These are phyloP conservation scores for Sinapis alba DNA, from an alignment of 441 rosid genomes.

Conservation along the genomic window DNA sequence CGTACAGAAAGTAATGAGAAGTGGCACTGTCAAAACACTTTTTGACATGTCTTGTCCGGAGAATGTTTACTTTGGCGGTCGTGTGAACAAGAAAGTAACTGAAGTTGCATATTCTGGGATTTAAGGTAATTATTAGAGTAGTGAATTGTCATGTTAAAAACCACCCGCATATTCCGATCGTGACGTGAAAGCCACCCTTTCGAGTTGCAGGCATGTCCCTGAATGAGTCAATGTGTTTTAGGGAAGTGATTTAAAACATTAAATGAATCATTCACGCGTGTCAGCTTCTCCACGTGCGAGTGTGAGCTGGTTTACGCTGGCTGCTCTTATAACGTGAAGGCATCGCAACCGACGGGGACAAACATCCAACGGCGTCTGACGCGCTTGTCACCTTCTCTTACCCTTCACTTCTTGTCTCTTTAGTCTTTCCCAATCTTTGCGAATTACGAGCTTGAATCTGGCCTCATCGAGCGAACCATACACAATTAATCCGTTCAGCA, in stretches of 20 bases:
- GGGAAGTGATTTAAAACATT: constrained; percentile 17
- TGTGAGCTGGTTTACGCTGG: constrained; percentile 44
- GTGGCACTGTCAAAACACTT: constrained; percentile 38
- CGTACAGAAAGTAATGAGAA: constrained; percentile 28
- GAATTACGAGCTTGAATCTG: constrained; percentile 42
- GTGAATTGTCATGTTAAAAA: background rate
- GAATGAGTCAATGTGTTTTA: constrained; percentile 33
- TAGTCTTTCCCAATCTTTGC: constrained; percentile 22
- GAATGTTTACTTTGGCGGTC: constrained; percentile 30
- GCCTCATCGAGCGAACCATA: constrained; percentile 19
- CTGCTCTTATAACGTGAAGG: constrained; percentile 39
- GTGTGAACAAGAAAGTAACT: constrained; percentile 21
- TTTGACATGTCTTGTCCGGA: constrained; percentile 35
- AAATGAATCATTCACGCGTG: constrained; percentile 41
- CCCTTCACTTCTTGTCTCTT: constrained; percentile 32
- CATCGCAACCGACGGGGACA: constrained; percentile 42
- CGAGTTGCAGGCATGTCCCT: constrained; percentile 11
- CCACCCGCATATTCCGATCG: constrained; percentile 24
- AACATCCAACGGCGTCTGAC: constrained; percentile 56
- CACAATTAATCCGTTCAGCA: constrained; percentile 14
- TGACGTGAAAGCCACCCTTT: constrained; percentile 43
- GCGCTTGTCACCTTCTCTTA: constrained; percentile 41
- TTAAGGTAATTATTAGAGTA: constrained; percentile 13
- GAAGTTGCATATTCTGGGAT: background rate
- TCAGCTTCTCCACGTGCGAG: constrained; percentile 47